Conservation (phyloP, 768 basidiomycete species). For the Mycena chlorophos region DNA sequence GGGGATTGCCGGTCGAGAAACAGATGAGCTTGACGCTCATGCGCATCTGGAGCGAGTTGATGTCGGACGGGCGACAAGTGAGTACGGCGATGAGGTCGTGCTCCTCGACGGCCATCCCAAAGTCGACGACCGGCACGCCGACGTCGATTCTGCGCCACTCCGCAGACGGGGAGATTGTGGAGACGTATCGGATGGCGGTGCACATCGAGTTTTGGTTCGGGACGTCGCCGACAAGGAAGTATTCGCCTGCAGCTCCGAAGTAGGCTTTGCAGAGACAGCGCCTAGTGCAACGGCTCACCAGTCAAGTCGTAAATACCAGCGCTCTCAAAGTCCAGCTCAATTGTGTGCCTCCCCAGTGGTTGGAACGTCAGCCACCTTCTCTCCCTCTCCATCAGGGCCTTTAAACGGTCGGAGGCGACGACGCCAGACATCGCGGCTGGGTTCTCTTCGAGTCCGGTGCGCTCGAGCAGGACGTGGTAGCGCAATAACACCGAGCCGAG, state of each 20-base stretch:
- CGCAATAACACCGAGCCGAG: slow-evolving; percentile 10
- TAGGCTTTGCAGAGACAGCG: too few species aligned
- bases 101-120: slow-evolving; percentile 12
- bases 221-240: not conserved
- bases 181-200: slow-evolving; percentile 4
- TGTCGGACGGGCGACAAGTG: slow-evolving; percentile 1
- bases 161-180: not conserved
- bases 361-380: slow-evolving; percentile 16
- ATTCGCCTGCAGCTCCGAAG: too few species aligned
- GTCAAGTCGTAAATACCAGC: slow-evolving; percentile 21
- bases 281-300: too few species aligned
- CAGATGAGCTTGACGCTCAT: slow-evolving; percentile 2
- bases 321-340: slow-evolving; percentile 15
- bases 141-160: slow-evolving; percentile 2
- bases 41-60: not conserved
- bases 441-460: slow-evolving; percentile 21
- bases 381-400: slow-evolving; percentile 8
- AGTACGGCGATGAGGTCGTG: slow-evolving; percentile 18
- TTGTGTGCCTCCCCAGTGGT: slow-evolving; percentile 8
- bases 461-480: slow-evolving; percentile 14
- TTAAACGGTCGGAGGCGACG: slow-evolving; percentile 10
- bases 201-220: not conserved
- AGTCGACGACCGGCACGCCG: slow-evolving; percentile 10
- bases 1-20: slow-evolving; percentile 8
- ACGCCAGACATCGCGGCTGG: not conserved